These are phyloP conservation scores for Pelagomonas calceolata DNA, from an alignment of 108 stramenopile species.

Conservation along the genomic window DNA sequence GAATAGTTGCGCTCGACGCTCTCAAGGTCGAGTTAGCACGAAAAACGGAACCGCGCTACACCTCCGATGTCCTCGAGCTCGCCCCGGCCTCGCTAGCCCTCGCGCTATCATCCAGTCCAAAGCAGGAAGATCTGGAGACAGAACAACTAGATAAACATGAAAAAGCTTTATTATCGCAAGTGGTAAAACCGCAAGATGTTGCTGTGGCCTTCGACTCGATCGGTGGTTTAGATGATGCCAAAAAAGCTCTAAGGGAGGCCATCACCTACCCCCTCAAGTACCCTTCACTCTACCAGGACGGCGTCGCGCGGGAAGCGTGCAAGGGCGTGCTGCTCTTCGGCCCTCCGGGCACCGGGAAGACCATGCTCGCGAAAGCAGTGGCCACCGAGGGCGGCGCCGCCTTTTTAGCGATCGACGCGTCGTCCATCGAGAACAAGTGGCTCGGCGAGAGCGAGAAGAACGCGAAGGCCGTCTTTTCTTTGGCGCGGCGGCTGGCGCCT, in stretches of 20 bases:
- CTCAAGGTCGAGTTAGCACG: neutral
- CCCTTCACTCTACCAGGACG: slow-evolving; percentile 84
- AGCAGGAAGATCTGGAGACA: no score
- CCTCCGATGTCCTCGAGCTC: neutral
- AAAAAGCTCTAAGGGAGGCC: slow-evolving; percentile 82
- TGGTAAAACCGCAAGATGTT: slow-evolving; percentile 74
- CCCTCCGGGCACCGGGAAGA: slow-evolving; percentile 77
- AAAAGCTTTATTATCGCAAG: slow-evolving; percentile 51
- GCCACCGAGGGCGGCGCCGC: slow-evolving; percentile 95
- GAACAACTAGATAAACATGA: slow-evolving; percentile 63
- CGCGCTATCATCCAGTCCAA: no score
- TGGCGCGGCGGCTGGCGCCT: slow-evolving; percentile 82
- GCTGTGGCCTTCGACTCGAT: slow-evolving; percentile 92
- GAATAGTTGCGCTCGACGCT: neutral
- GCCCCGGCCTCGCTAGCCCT: neutral
- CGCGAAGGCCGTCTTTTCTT: slow-evolving; percentile 96
- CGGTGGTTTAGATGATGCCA: slow-evolving; percentile 78
- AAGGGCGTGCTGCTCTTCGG: slow-evolving; percentile 95
- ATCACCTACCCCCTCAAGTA: slow-evolving; percentile 91
- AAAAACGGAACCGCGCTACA: neutral
- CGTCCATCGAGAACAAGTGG: slow-evolving; percentile 95
- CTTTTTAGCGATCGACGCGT: slow-evolving; percentile 88
- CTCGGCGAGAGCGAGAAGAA: slow-evolving; percentile 95
- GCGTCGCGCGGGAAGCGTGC: slow-evolving; percentile 77
- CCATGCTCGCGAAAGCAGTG: slow-evolving; percentile 92